These are phyloP conservation scores for Trifolium repens DNA, from an alignment of 306 rosid species.

Conservation along the genomic window DNA sequence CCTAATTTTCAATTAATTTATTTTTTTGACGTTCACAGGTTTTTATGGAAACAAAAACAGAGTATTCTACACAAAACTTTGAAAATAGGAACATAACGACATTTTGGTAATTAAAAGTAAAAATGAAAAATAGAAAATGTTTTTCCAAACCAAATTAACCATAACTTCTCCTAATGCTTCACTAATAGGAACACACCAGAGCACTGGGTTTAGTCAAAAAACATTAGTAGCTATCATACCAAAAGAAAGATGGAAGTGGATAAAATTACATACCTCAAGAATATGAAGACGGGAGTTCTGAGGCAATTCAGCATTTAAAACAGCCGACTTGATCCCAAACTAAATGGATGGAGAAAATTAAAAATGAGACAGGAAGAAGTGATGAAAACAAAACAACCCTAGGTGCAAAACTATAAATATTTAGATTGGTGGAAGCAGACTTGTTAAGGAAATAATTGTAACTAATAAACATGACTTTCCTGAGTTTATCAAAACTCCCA, in stretches of 20 bases:
- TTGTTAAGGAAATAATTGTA: neutral
- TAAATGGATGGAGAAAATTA: constrained; percentile 41
- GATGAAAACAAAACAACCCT: constrained; percentile 29
- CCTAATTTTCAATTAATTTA: neutral
- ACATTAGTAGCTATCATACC: constrained; percentile 1
- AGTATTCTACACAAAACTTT: neutral
- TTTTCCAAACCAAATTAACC: neutral
- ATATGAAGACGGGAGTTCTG: constrained; percentile 98
- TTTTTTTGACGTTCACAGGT: neutral
- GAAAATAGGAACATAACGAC: neutral
- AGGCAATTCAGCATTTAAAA: constrained; percentile 94
- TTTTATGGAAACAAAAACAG: neutral
- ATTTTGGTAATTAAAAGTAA: neutral
- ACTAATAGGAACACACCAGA: constrained; percentile 33
- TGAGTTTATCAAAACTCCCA: constrained; percentile 27
- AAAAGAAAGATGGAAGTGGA: constrained; percentile 17
- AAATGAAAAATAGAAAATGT: neutral
- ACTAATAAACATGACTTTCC: constrained; percentile 13
- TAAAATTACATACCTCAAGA: constrained; percentile 71
- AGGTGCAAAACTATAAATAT: constrained; percentile 15
- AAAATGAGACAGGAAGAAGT: constrained; percentile 1
- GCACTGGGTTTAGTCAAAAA: constrained; percentile 15
- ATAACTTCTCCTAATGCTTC: constrained; percentile 26
- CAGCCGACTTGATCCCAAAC: constrained; percentile 96
- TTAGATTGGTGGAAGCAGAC: constrained; percentile 11